Conservation (phyloP, 73 alveolate genomes). For the Tetrahymena borealis region DNA sequence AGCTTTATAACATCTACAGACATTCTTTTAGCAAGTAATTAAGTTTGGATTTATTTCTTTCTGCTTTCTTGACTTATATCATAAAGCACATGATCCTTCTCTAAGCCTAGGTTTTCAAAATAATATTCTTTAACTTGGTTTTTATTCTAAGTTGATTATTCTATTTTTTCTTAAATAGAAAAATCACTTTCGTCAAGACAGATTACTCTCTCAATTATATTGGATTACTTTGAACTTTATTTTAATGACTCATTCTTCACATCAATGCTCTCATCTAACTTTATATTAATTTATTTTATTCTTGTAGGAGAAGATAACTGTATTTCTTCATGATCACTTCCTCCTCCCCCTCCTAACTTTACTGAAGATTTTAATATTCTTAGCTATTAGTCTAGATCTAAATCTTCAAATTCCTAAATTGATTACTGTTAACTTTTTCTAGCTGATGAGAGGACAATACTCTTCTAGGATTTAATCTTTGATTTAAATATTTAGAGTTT, state of each 20-base stretch:
- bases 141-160: background rate
- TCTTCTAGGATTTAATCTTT: background rate
- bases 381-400: background rate
- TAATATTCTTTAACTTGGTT: background rate
- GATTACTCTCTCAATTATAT: background rate
- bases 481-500: background rate
- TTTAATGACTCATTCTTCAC: background rate
- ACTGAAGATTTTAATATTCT: background rate
- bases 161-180: background rate
- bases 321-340: background rate
- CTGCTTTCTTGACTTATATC: background rate
- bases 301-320: background rate
- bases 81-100: background rate
- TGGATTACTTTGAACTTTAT: background rate
- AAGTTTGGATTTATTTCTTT: background rate
- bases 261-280: background rate
- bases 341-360: background rate
- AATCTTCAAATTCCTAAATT: background rate
- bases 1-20: background rate
- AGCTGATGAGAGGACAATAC: background rate
- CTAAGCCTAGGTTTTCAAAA: background rate
- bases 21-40: background rate
- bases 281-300: background rate
- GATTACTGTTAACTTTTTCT: background rate
- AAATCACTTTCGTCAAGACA: background rate